Percentiles rank a stretch among this genome's conserved stretches.
Conservation (phyloP, 2,329 filamentous ascomycete species). For the Biscogniauxia sp. region DNA sequence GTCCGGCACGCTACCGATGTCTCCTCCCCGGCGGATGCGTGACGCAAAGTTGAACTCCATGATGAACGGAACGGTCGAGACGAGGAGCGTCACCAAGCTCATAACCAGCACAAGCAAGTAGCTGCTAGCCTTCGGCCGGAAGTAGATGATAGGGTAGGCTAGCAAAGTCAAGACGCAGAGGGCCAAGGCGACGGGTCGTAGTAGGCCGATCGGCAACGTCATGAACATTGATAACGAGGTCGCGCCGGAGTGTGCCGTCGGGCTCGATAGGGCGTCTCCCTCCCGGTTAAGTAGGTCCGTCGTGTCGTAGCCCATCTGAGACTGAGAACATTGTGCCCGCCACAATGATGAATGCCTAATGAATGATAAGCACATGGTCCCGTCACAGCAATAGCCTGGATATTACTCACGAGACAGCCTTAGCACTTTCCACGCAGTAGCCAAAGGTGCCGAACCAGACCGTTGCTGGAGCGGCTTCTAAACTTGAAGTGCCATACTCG, state of each 20-base stretch:
- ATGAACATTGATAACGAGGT: constrained; percentile 1
- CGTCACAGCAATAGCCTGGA: background rate
- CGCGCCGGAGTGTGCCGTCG: background rate
- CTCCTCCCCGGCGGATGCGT: background rate
- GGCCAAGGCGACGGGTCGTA: constrained; percentile 4
- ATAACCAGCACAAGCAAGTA: constrained; percentile 6
- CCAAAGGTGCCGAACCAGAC: constrained; percentile 13
- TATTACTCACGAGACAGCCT: constrained; percentile 8
- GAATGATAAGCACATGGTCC: background rate
- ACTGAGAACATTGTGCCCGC: background rate
- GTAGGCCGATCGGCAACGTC: constrained; percentile 3
- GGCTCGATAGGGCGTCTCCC: background rate
- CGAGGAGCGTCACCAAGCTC: constrained; percentile 5
- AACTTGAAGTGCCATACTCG: constrained; percentile 4
- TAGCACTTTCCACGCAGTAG: constrained; percentile 8
- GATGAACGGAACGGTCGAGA: constrained; percentile 7
- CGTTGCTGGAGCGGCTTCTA: constrained; percentile 2
- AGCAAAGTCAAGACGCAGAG: constrained; percentile 6
- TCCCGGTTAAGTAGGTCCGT: background rate
- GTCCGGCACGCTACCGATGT: background rate
- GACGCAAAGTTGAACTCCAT: constrained; percentile 4
- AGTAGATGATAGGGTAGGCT: constrained; percentile 7
- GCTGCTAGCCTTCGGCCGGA: background rate
- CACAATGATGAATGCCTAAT: background rate
- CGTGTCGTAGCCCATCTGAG: constrained; percentile 7